Base-by-base conservation (phyloP, 2,329 filamentous ascomycete species). In the Fusarium acutatum region DNA sequence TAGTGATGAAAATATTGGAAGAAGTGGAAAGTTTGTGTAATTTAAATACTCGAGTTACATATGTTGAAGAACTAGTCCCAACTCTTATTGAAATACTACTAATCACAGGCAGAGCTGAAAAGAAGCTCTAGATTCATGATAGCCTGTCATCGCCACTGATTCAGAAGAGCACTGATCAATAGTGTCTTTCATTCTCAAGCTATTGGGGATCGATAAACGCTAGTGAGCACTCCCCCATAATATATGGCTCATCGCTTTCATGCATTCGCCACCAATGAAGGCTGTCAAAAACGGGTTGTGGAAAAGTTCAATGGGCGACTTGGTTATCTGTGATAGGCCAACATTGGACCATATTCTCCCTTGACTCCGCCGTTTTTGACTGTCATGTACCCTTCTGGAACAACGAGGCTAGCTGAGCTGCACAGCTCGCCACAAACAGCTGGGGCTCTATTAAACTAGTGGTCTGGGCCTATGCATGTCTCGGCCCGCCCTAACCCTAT, bases 11-110 rank as follows among this genome's bases (percentile, higher is more conserved):
- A 22, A 14, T 10, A 3, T 18, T 3, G 10, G 34, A 6, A 13
- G 2, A 9, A 35, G 0, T 8, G 4, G 41, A 34, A 26, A 26
- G 5, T 7, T 4, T 3, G 10, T 11, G 37, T 5, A 14, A 6
- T 32, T 50, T 56, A 67, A 43, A 22, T 56, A 40, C 22, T 24
- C 5, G 2, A 40, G 11, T 9, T 7, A 10, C 5, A 5, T 2
- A 13, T 18, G 7, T 1, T 49, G 11, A 9, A 49, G 15, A n/a
- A 6, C 28, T 9, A 4, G 15, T 32, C 7, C 22, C 3, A 14
- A 3, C 7, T 32, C 20, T 49, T 22, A 4, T 6, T 4, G 10
- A 5, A 18, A 32, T 18, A 6, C 4, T 12, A 17, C 32, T 20
- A 5, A 10, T 46, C 8, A 6, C 1, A 13, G 28, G 28, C 28